A percentile compares a stretch with the other conserved stretches of the same genome.
These are phyloP conservation scores for Auriscalpium vulgare DNA, from an alignment of 768 basidiomycete genomes.

Conservation along the genomic window DNA sequence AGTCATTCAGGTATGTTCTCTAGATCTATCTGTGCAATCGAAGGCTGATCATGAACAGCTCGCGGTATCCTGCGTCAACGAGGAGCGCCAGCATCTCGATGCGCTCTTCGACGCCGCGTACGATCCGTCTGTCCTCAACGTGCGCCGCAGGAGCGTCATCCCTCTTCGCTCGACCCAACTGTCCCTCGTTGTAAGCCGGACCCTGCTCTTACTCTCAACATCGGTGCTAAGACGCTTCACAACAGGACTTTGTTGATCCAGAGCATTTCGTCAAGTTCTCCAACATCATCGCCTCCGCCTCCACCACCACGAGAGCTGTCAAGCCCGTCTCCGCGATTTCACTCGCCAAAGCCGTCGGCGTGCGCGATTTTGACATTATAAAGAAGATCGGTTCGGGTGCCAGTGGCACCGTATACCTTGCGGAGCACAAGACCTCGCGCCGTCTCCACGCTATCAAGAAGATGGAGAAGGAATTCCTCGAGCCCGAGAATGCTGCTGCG, in stretches of 20 bases:
- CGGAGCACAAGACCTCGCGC: neutral
- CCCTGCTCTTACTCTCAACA: neutral
- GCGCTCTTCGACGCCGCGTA: neutral
- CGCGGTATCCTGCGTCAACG: neutral
- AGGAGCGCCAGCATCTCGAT: neutral
- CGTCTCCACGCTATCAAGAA: neutral
- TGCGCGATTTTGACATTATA: neutral
- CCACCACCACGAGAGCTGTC: neutral
- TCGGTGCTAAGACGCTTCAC: neutral
- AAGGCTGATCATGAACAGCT: no score
- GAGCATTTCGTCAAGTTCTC: neutral
- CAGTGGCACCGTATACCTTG: neutral
- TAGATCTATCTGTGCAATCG: no score
- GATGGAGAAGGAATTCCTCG: conserved; percentile 1
- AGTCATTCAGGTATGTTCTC: no score
- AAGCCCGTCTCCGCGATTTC: no score
- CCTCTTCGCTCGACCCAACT: neutral
- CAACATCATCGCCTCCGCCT: neutral
- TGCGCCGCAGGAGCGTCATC: neutral
- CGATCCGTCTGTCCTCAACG: neutral
- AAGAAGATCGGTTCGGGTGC: conserved; percentile 1
- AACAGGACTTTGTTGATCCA: neutral
- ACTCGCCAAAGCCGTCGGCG: neutral
- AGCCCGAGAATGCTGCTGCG: neutral
- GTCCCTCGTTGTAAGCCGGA: neutral